Base-by-base conservation (phyloP, 345 rosid genomes). In the Acer saccharum region DNA sequence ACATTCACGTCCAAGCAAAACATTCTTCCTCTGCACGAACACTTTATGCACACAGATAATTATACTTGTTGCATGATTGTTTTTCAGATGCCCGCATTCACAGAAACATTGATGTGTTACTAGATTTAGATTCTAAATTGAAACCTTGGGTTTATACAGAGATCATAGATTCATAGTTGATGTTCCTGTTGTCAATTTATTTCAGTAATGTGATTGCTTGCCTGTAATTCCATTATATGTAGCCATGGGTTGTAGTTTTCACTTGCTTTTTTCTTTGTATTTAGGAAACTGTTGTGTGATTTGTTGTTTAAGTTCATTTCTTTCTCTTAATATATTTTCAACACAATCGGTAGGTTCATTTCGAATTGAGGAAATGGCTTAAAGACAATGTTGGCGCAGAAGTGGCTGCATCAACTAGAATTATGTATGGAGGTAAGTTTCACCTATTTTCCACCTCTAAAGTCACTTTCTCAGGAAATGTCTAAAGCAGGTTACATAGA, bases 331-430 rank as follows among this genome's bases (percentile, higher is more conserved):
- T 43, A 14, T 68, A 55, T 65, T 71, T 35, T 58, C 62, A 75
- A 46, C 12, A 35, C 57, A 18, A 67, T 10, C 12, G 52, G 41
- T 81, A 90, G 96, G 92, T 91, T 62, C 93, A 91, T 83, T 52
- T 27, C 64, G 90, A 87, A 52, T 81, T 91, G 84, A 91, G 97
- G 85, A 87, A 89, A 76, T 92, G 94, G 94, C 88, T 92, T 57
- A 74, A 75, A 3, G 82, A 86, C 57, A 88, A 90, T 80, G 90
- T 86, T 21, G 75, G 91, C 72, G 80, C 86, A 35, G 92, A 87
- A 75, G 84, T 87, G 78, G 94, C 94, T 74, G 85, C 82, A 29
- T 80, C 91, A 62, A 82, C 84, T 27, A 87, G 97, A 85, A 87
- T 92, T 64, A 90, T 90, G 68, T 92, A 90, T 84, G 97, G 97